Evolutionary conservation across 1,284 basidiomycete genomes (phyloP).

Genomic region (Athelia sp.): DNA sequence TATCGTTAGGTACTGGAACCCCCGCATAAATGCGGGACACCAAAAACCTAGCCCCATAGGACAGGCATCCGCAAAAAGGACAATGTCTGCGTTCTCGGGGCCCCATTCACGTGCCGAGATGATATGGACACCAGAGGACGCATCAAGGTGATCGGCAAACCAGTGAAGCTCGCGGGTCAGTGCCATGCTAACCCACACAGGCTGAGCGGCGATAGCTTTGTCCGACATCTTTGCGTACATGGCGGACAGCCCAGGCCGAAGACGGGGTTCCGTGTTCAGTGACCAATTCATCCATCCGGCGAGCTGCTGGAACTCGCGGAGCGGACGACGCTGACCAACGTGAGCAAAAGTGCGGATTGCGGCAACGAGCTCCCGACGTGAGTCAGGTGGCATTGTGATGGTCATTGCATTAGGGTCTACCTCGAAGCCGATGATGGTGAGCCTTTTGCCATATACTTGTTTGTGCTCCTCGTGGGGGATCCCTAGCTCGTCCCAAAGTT

Average conservation of each 20-base stretch:
- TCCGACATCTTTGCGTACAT: too few species aligned
- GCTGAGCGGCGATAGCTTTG: too few species aligned
- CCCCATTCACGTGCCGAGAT: too few species aligned
- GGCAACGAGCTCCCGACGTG: not conserved
- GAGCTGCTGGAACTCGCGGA: not conserved
- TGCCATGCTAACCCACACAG: too few species aligned
- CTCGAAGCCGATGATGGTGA: conserved; percentile 1
- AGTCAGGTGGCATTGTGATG: not conserved
- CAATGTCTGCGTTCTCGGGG: too few species aligned
- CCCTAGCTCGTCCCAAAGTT: not conserved
- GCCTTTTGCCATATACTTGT: not conserved
- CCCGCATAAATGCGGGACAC: too few species aligned
- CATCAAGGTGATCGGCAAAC: too few species aligned
- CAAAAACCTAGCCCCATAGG: too few species aligned
- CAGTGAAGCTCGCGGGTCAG: too few species aligned
- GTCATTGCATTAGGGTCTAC: not conserved
- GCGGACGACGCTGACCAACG: not conserved
- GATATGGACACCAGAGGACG: too few species aligned
- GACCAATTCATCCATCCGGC: not conserved
- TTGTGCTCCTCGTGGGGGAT: not conserved
- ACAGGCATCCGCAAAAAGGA: too few species aligned
- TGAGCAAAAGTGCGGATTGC: not conserved
- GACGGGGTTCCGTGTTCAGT: not conserved
- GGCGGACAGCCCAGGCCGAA: not conserved
- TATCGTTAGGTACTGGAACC: too few species aligned